Conservation (phyloP, 2,329 filamentous ascomycete genomes). For the Karstenula rhodostoma region DNA sequence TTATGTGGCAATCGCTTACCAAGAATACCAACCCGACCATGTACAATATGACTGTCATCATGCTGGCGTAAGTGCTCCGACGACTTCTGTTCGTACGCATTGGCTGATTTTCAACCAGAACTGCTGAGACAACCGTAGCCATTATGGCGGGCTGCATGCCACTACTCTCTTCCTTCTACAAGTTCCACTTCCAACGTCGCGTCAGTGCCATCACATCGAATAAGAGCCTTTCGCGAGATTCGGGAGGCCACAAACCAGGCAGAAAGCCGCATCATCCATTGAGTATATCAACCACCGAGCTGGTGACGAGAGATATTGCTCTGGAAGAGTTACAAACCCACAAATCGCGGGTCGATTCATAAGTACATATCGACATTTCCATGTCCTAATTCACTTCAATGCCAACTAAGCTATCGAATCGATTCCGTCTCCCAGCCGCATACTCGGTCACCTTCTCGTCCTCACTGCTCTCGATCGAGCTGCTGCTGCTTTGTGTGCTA, state of each 20-base stretch:
- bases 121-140: constrained; percentile 13
- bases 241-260: background rate
- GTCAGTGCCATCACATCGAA: background rate
- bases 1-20: constrained; percentile 13
- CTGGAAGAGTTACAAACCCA: constrained; percentile 3
- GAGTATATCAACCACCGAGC: constrained; percentile 14
- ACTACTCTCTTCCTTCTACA: constrained; percentile 11
- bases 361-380: background rate
- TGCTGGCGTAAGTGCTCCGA: constrained; percentile 7
- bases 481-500: background rate
- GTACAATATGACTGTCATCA: constrained; percentile 15
- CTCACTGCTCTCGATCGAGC: background rate
- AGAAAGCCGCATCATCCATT: constrained; percentile 9
- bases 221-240: background rate
- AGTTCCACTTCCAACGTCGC: constrained; percentile 7
- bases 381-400: background rate
- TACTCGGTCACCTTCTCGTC: constrained; percentile 4
- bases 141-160: constrained; percentile 14
- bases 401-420: constrained; percentile 13
- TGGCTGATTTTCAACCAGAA: background rate
- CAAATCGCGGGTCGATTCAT: background rate
- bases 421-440: constrained; percentile 7
- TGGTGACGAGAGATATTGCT: constrained; percentile 3
- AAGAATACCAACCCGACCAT: constrained; percentile 15
- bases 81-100: background rate